Percentiles rank a stretch among this genome's conserved stretches.
These are phyloP conservation scores for Aspergillus versicolor DNA, from an alignment of 2,329 filamentous ascomycete genomes.

Conservation along the genomic window DNA sequence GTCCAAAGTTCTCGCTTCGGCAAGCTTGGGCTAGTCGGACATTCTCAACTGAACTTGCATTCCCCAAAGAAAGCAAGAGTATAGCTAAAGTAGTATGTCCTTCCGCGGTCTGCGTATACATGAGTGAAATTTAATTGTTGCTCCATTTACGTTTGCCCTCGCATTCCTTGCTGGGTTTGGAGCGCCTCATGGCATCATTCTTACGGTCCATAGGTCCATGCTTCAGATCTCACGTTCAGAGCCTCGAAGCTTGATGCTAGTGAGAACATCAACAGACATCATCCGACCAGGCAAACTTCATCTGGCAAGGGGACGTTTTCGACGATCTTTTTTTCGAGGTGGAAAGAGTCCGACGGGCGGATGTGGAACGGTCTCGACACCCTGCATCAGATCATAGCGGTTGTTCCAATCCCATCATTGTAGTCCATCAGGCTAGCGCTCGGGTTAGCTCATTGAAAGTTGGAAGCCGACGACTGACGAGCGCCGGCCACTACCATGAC, in stretches of 20 bases:
- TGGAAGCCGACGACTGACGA: slow-evolving; percentile 3
- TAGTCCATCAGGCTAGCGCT: slow-evolving; percentile 11
- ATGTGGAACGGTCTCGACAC: slow-evolving; percentile 23
- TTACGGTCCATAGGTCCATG: too few relatives aligned
- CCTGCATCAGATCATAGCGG: slow-evolving; percentile 25
- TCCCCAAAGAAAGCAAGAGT: too few relatives aligned
- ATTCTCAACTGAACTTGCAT: not conserved
- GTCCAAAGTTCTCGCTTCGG: not conserved
- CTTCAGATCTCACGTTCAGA: too few relatives aligned
- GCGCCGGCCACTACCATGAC: slow-evolving; percentile 17
- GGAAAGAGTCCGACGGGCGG: slow-evolving; percentile 15
- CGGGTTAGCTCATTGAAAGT: not conserved
- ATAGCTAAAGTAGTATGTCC: too few relatives aligned
- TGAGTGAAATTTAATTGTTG: not conserved
- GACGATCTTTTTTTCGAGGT: not conserved
- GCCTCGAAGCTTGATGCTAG: too few relatives aligned
- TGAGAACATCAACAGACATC: too few relatives aligned
- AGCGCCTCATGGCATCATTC: too few relatives aligned
- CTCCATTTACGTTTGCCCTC: too few relatives aligned
- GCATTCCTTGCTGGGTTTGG: too few relatives aligned
- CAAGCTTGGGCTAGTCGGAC: not conserved
- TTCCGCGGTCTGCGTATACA: not conserved
- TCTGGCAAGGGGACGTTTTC: too few relatives aligned
- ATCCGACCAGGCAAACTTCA: too few relatives aligned
- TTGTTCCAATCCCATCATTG: slow-evolving; percentile 18